phyloP scores from a whole-genome alignment of 23 red algal species.

The Cyanidium caldarium region DNA sequence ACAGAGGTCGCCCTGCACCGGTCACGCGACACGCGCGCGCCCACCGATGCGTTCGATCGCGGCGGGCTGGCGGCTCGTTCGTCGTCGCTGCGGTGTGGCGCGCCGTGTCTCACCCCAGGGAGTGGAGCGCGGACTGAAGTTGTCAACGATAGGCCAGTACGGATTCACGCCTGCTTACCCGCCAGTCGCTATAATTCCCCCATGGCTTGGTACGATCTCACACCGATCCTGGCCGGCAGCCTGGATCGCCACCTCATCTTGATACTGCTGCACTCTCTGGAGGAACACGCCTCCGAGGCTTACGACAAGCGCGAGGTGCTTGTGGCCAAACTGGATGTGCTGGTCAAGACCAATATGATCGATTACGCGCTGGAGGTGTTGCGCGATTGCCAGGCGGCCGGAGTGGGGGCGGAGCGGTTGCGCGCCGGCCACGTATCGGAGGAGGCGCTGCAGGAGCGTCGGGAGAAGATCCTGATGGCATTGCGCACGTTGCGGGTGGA shows the following conservation, averaged over 20 bases:
- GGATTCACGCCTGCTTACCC: too few species aligned
- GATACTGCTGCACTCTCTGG: constrained; percentile 56
- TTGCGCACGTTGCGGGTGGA: constrained; percentile 50
- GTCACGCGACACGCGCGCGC: too few species aligned
- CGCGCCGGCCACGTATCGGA: constrained; percentile 17
- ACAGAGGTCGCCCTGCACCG: too few species aligned
- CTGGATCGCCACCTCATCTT: constrained; percentile 87
- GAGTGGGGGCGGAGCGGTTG: not conserved
- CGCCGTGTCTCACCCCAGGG: too few species aligned
- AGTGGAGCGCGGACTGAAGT: too few species aligned
- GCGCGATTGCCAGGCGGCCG: constrained; percentile 2
- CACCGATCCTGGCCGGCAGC: constrained; percentile 35
- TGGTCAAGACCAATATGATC: constrained; percentile 85
- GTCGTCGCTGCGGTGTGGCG: too few species aligned
- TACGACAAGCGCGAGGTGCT: constrained; percentile 37
- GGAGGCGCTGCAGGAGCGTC: constrained; percentile 27
- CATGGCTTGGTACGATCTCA: too few species aligned
- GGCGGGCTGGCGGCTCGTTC: too few species aligned
- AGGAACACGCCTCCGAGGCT: constrained; percentile 16
- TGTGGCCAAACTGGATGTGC: constrained; percentile 50
- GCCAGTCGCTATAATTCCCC: too few species aligned
- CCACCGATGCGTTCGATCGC: too few species aligned
- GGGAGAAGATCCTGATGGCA: constrained; percentile 59
- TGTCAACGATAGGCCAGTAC: too few species aligned
- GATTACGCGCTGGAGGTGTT: constrained; percentile 85